These are phyloP conservation scores for Medicago lupulina DNA, from an alignment of 306 rosid species.

Conservation along the genomic window DNA sequence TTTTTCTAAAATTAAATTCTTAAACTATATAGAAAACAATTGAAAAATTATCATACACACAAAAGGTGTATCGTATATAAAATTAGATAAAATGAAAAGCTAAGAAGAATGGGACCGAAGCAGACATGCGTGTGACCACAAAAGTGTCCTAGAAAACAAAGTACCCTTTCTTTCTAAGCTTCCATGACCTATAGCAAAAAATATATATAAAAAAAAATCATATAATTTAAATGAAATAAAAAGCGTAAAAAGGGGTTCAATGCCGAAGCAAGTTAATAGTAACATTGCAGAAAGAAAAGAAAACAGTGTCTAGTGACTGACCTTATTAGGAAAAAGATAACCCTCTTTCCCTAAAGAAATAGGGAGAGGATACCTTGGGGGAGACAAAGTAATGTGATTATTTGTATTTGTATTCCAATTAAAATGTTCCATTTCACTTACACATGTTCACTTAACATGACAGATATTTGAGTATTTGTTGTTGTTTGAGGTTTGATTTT, in stretches of 20 bases:
- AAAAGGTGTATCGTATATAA: slow-evolving; percentile 19
- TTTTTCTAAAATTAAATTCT: slow-evolving; percentile 35
- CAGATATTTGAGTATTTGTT: background rate
- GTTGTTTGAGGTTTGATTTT: background rate
- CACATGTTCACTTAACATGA: too few relatives aligned
- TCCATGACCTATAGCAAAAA: slow-evolving; percentile 46
- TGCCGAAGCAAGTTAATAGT: slow-evolving; percentile 47
- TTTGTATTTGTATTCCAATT: slow-evolving; percentile 52
- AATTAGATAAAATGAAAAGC: slow-evolving; percentile 42
- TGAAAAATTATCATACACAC: background rate
- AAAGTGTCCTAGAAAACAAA: slow-evolving; percentile 56
- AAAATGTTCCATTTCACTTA: background rate
- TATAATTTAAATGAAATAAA: slow-evolving; percentile 35
- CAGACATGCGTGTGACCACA: slow-evolving; percentile 90
- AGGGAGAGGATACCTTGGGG: slow-evolving; percentile 44
- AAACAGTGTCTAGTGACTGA: slow-evolving; percentile 60
- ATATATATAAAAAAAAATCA: background rate
- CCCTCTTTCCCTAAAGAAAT: slow-evolving; percentile 55
- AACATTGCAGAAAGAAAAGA: slow-evolving; percentile 44
- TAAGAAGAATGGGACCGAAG: slow-evolving; percentile 67
- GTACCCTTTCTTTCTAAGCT: slow-evolving; percentile 47
- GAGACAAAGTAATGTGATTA: slow-evolving; percentile 60
- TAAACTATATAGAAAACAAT: slow-evolving; percentile 7
- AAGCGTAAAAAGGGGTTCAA: slow-evolving; percentile 29
- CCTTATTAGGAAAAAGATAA: slow-evolving; percentile 52